These are phyloP conservation scores for Entomortierella chlamydospora DNA, from an alignment of 192 early-diverging fungal species.

Conservation along the genomic window DNA sequence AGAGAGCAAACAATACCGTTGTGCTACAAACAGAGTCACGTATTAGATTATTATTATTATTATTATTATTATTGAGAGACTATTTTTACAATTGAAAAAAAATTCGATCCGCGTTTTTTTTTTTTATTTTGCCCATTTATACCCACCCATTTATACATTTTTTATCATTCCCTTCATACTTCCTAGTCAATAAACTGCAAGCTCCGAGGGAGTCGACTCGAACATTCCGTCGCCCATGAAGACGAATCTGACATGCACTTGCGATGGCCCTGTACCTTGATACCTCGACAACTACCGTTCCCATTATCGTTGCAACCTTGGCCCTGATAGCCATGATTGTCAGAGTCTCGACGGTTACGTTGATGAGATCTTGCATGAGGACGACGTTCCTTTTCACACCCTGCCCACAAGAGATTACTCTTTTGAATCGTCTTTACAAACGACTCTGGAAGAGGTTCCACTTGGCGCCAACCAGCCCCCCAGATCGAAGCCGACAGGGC, in stretches of 20 bases:
- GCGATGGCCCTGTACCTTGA: not conserved
- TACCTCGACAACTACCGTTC: not conserved
- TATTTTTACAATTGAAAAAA: too few species aligned
- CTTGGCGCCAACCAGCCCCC: conserved; percentile 50
- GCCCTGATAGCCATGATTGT: not conserved
- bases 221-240: conserved; percentile 36
- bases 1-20: too few species aligned
- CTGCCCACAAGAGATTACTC: conserved; percentile 23
- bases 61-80: too few species aligned
- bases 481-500: conserved; percentile 39
- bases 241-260: conserved; percentile 18
- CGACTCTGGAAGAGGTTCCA: conserved; percentile 43
- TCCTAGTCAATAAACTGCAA: conserved; percentile 45
- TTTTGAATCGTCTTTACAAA: conserved; percentile 39
- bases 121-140: too few species aligned
- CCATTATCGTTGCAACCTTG: not conserved
- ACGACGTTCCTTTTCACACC: conserved; percentile 27
- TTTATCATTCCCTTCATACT: too few species aligned
- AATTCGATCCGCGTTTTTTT: too few species aligned
- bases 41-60: too few species aligned
- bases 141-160: too few species aligned
- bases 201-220: conserved; percentile 45
- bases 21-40: too few species aligned
- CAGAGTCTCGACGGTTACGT: not conserved
- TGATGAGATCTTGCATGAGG: conserved; percentile 2